phyloP scores from a whole-genome alignment of 139 green algal genomes.

The Edaphochlamys debaryana region DNA sequence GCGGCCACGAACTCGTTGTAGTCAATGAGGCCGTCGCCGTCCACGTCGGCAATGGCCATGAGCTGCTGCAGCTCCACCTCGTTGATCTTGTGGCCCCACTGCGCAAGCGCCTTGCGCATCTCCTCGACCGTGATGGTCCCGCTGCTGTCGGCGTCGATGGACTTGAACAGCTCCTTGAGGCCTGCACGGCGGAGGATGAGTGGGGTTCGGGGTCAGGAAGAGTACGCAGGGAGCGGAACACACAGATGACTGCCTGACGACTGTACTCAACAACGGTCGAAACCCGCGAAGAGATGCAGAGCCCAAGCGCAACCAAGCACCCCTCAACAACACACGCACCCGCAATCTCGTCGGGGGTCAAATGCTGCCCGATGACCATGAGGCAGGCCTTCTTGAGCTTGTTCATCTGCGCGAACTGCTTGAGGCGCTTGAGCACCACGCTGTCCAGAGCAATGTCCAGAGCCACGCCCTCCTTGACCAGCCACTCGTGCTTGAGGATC shows the following conservation, averaged over 20 bases:
- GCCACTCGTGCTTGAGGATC: constrained; percentile 72
- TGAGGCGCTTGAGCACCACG: constrained; percentile 76
- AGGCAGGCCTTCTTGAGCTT: constrained; percentile 87
- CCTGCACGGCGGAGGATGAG: constrained; percentile 48
- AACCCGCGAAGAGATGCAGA: too few relatives aligned
- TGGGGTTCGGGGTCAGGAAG: constrained; percentile 17
- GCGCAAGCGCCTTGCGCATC: constrained; percentile 72
- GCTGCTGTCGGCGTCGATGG: constrained; percentile 79
- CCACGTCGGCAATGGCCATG: constrained; percentile 83
- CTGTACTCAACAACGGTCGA: too few relatives aligned
- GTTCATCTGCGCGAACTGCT: constrained; percentile 84
- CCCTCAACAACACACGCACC: too few relatives aligned
- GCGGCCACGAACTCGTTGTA: constrained; percentile 91
- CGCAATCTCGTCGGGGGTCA: constrained; percentile 72
- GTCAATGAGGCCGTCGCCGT: constrained; percentile 89
- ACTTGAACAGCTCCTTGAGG: constrained; percentile 82
- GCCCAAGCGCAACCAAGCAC: too few relatives aligned
- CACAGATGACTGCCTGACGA: too few relatives aligned
- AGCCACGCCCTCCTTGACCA: constrained; percentile 65
- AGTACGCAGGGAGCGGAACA: too few relatives aligned
- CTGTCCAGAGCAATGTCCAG: constrained; percentile 66
- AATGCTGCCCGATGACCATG: constrained; percentile 75
- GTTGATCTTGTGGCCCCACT: constrained; percentile 78
- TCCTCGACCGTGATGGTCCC: constrained; percentile 86
- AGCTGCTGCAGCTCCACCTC: constrained; percentile 80